Evolutionary conservation across 2,329 filamentous ascomycete species (phyloP).

Genomic region (Botrytis cinerea): DNA sequence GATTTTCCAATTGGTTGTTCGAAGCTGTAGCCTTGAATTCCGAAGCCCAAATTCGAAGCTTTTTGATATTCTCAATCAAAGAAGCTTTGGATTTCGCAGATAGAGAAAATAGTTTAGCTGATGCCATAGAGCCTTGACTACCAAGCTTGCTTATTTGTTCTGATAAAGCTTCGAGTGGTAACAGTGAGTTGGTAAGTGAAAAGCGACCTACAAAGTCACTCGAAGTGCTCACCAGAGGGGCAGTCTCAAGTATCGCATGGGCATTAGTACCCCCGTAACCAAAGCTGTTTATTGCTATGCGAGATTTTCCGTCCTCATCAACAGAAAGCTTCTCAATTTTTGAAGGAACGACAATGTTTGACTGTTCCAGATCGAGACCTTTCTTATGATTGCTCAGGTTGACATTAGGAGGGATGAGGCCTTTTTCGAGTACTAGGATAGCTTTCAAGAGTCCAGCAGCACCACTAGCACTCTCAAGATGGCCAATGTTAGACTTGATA

Average conservation of each 20-base stretch:
- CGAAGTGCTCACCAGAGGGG: neutral
- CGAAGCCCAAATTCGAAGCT: neutral
- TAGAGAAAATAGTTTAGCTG: neutral
- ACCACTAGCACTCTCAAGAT: neutral
- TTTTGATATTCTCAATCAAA: neutral
- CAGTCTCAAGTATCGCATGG: neutral
- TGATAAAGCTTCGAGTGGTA: neutral
- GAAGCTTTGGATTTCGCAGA: neutral
- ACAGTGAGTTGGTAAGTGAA: neutral
- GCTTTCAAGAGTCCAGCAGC: neutral
- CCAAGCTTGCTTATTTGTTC: neutral
- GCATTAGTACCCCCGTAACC: neutral
- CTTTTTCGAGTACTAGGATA: neutral
- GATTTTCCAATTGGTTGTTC: neutral
- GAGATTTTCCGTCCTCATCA: neutral
- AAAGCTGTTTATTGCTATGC: neutral
- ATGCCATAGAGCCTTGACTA: neutral
- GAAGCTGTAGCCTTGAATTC: neutral
- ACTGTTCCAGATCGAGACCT: neutral
- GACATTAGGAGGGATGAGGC: neutral
- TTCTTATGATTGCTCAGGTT: neutral
- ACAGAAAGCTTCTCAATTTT: neutral
- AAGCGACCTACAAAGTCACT: neutral
- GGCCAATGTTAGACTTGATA: neutral
- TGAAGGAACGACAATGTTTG: neutral